Conservation (phyloP, 2,329 filamentous ascomycete genomes). For the Verticillium alfalfae region DNA sequence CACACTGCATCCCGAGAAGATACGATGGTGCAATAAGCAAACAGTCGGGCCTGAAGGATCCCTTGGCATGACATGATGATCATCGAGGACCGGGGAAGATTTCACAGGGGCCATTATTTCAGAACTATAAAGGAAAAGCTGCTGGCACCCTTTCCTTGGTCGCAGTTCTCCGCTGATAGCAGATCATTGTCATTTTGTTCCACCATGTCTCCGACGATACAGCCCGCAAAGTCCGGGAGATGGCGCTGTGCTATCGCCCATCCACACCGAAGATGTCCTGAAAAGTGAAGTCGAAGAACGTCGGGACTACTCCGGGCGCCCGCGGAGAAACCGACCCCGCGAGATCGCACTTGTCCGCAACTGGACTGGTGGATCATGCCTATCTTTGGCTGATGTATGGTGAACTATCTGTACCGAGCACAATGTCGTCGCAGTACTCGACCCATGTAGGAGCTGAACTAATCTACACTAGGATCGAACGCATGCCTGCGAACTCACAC, state of each 20-base stretch:
- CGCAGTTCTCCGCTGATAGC: neutral
- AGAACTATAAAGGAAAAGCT: neutral
- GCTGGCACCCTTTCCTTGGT: too few species aligned
- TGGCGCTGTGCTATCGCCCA: neutral
- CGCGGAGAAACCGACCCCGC: conserved; percentile 20
- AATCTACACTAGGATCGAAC: conserved; percentile 33
- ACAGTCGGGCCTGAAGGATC: neutral
- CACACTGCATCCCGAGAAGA: neutral
- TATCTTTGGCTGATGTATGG: conserved; percentile 31
- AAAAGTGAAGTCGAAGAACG: neutral
- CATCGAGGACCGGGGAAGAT: neutral
- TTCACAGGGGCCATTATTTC: neutral
- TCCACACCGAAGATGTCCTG: neutral
- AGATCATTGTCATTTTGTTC: neutral
- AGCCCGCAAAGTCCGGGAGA: neutral
- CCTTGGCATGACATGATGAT: neutral
- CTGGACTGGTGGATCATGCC: conserved; percentile 30
- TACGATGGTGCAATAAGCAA: neutral
- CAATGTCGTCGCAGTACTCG: neutral
- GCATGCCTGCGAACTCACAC: too few species aligned
- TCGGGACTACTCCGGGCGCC: conserved; percentile 24
- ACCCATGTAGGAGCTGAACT: neutral
- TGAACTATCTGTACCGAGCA: conserved; percentile 17
- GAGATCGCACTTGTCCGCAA: conserved; percentile 27
- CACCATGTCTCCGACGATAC: neutral